Conservation (phyloP, 1,284 basidiomycete genomes). For the Coniferiporia sulphurascens region DNA sequence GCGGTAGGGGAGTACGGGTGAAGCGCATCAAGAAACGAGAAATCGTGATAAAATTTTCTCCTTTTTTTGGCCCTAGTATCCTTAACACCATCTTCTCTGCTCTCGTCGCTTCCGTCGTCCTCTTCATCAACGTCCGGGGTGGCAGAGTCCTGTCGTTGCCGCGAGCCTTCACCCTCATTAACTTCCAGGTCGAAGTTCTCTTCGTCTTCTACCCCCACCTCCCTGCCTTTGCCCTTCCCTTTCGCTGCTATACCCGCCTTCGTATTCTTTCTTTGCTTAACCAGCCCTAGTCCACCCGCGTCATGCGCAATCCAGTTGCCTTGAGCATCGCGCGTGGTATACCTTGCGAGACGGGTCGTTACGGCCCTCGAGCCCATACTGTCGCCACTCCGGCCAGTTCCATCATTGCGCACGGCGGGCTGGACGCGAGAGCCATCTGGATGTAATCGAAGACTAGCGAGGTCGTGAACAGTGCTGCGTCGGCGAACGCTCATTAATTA, state of each 20-base stretch:
- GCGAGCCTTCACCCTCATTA: constrained; percentile 15
- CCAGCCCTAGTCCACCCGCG: constrained; percentile 32
- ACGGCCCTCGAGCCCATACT: neutral
- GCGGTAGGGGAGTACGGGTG: constrained; percentile 1
- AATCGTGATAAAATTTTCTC: constrained; percentile 35
- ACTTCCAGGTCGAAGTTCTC: constrained; percentile 20
- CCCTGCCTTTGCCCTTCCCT: constrained; percentile 27
- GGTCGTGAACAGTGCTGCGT: constrained; percentile 53
- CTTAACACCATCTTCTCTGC: constrained; percentile 10
- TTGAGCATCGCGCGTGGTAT: constrained; percentile 33
- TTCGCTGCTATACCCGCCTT: constrained; percentile 16
- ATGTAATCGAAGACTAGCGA: constrained; percentile 52
- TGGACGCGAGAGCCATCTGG: constrained; percentile 54
- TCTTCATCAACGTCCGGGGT: neutral
- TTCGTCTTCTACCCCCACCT: constrained; percentile 20
- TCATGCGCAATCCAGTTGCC: constrained; percentile 44
- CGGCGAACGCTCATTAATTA: constrained; percentile 39
- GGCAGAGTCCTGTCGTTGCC: neutral
- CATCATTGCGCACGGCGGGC: constrained; percentile 24
- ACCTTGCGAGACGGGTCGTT: constrained; percentile 23
- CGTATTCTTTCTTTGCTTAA: constrained; percentile 25
- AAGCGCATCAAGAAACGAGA: constrained; percentile 30
- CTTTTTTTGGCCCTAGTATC: constrained; percentile 33
- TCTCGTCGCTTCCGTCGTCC: constrained; percentile 12
- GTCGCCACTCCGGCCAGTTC: neutral